Evolutionary conservation across 169 alveolate species (phyloP).

Genomic region (Plasmodium coatneyi): DNA sequence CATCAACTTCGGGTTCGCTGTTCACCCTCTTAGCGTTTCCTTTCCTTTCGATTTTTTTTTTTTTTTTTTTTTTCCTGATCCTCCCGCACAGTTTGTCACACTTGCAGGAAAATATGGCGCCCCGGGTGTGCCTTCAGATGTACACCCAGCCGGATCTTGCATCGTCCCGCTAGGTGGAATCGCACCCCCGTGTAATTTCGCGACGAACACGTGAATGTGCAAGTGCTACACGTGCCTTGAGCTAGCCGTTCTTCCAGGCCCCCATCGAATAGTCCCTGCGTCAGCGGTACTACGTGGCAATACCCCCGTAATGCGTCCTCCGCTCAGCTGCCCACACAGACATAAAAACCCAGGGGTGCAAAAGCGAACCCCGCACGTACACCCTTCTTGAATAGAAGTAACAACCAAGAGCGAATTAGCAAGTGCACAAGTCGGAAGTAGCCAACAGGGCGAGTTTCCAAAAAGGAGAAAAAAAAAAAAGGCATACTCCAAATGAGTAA

Average conservation of each 20-base stretch:
- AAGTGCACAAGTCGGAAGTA: neutral
- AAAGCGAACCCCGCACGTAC: neutral
- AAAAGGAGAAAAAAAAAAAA: neutral
- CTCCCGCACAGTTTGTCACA: neutral
- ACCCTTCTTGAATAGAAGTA: neutral
- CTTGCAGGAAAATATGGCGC: neutral
- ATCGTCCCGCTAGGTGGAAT: neutral
- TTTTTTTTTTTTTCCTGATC: neutral
- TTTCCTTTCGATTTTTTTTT: too few species aligned
- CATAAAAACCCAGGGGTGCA: neutral
- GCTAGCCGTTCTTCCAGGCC: neutral
- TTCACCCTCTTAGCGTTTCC: neutral
- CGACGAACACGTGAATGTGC: neutral
- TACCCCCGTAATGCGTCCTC: too few species aligned
- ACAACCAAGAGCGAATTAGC: neutral
- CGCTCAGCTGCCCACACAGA: too few species aligned
- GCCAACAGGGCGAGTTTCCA: neutral
- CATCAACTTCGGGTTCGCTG: neutral
- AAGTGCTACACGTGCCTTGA: neutral
- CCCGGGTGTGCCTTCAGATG: neutral
- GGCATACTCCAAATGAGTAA: neutral
- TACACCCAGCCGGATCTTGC: neutral
- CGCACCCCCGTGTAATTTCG: neutral
- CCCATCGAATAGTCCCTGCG: neutral
- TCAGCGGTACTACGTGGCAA: neutral